Base-by-base conservation (phyloP, 2,329 filamentous ascomycete genomes). In the Fusarium stilboides region DNA sequence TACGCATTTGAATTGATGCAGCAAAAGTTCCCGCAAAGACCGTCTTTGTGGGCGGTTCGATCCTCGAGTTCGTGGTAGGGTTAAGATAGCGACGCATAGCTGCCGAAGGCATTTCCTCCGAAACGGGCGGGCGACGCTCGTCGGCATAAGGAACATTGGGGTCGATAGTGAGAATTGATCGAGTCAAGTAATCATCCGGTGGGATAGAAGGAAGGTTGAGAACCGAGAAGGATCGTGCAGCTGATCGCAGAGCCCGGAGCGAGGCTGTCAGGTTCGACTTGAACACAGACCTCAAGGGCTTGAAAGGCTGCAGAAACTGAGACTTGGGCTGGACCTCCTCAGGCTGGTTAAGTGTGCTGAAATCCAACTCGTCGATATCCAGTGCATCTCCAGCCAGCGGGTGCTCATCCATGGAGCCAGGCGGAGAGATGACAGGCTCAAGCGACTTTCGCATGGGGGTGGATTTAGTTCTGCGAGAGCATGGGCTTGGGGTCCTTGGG, bases 1-100 rank as follows among this genome's bases (percentile, higher is more conserved):
- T 92, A 74, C 91, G 88, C 89, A 92, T 91, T 76, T 91, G 89
- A 61, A 92, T 91, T 3, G 89, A 91, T 26, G 89, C 88, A 15
- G 88, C 90, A 73, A 87, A 91, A 53, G 81, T 80, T 62, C 81
- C 78, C 57, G 80, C 57, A 28, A 72, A 56, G 36, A 72, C 69
- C 10, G 72, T 67, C 34, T 76, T 76, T 14, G 77, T 74, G 37
- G 63, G 77, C 26, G 63, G 73, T 60, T 72, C 80, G 40, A 76
- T 76, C 59, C 73, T 77, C 58, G 75, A 72, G 52, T 74, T 77
- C 19, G 84, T 88, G 2, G 87, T 88, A 10, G 89, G 89, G 74
- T 92, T 92, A 20, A 92, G 82, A 71, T 92, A 92, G 46, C 89
- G 88, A 43, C 89, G 87, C 69, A 92, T 82, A 33, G 88, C 89